Evolutionary conservation across 495 filamentous ascomycete genomes (phyloP).

Genomic region (Geopyxis carbonaria): DNA sequence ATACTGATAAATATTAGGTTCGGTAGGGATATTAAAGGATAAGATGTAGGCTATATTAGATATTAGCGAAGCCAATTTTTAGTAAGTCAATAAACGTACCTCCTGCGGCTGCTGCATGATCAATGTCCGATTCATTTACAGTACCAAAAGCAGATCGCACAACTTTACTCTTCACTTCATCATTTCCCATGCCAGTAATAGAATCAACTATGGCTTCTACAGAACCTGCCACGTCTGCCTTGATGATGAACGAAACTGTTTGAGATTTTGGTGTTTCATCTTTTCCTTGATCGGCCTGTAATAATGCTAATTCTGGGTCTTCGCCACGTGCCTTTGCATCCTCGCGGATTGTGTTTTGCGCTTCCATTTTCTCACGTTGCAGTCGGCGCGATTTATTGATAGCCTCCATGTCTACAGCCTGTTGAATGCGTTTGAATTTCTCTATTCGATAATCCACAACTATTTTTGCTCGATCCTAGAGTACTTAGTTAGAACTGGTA

Average conservation of each 20-base stretch:
- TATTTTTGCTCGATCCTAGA: constrained; percentile 47
- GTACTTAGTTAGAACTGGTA: background rate
- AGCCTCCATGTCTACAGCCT: constrained; percentile 49
- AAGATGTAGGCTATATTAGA: constrained; percentile 42
- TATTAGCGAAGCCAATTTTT: background rate
- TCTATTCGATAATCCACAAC: constrained; percentile 65
- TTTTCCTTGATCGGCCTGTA: constrained; percentile 8
- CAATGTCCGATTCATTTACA: constrained; percentile 72
- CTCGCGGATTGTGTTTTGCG: constrained; percentile 27
- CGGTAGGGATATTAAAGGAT: constrained; percentile 67
- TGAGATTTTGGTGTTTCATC: constrained; percentile 29
- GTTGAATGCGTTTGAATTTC: constrained; percentile 36
- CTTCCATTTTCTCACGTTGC: constrained; percentile 30
- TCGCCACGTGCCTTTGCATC: constrained; percentile 23
- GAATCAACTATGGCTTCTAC: constrained; percentile 73
- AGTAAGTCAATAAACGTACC: constrained; percentile 8
- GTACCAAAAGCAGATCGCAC: constrained; percentile 62
- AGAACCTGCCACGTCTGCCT: constrained; percentile 83
- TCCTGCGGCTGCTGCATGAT: constrained; percentile 61
- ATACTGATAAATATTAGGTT: constrained; percentile 47
- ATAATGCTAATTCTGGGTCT: constrained; percentile 9
- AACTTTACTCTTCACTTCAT: constrained; percentile 61
- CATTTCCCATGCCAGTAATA: constrained; percentile 58
- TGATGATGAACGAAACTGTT: constrained; percentile 66
- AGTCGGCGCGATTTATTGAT: constrained; percentile 55